Evolutionary conservation across 2,329 filamentous ascomycete genomes (phyloP).

Genomic region (Aspergillus japonicus): DNA sequence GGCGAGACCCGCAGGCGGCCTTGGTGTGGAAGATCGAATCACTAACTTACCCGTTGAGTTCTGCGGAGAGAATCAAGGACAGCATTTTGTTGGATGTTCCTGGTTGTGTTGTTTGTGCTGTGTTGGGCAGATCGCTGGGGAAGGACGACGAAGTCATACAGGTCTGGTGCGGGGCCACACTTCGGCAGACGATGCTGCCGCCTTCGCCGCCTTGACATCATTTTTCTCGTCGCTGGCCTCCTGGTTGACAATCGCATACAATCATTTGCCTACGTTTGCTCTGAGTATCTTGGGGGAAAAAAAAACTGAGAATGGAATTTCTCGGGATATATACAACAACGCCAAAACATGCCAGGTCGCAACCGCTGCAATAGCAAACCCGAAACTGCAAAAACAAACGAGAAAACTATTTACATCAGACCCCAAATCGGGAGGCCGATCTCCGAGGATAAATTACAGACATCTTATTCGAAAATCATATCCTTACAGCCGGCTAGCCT

Average conservation of each 20-base stretch:
- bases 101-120: not conserved
- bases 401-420: slow-evolving; percentile 6
- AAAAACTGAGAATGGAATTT: not conserved
- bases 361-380: slow-evolving; percentile 1
- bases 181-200: not conserved
- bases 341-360: slow-evolving; percentile 12
- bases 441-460: slow-evolving; percentile 11
- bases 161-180: slow-evolving; percentile 10
- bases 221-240: not conserved
- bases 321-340: slow-evolving; percentile 11
- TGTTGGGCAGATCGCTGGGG: slow-evolving; percentile 5
- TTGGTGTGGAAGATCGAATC: too few species aligned
- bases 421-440: not conserved
- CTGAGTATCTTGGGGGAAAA: too few species aligned
- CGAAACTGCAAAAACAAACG: not conserved
- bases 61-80: slow-evolving; percentile 39
- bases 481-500: slow-evolving; percentile 35
- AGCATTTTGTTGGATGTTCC: slow-evolving; percentile 34
- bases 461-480: slow-evolving; percentile 3
- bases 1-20: not conserved
- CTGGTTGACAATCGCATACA: not conserved
- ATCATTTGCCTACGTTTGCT: too few species aligned
- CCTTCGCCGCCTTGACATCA: slow-evolving; percentile 1
- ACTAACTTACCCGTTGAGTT: slow-evolving; percentile 36
- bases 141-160: slow-evolving; percentile 5